Evolutionary conservation across 495 filamentous ascomycete genomes (phyloP).

Genomic region (Penicillium malachiteum): DNA sequence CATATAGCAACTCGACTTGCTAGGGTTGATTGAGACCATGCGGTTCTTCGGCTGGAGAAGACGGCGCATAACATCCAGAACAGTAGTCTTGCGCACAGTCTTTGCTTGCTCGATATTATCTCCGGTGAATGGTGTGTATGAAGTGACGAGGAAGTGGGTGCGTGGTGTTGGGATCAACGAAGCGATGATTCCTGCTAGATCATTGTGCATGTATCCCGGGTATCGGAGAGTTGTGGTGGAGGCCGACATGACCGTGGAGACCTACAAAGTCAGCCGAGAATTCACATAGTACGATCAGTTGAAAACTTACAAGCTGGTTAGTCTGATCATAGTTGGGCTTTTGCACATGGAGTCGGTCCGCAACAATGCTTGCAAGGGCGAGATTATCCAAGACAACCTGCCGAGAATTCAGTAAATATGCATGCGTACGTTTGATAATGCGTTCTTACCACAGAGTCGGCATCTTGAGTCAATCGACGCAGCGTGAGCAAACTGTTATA

Average conservation of each 20-base stretch:
- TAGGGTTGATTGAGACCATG: conserved; percentile 95
- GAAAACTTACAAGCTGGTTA: conserved; percentile 73
- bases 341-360: conserved; percentile 89
- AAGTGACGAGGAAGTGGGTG: conserved; percentile 96
- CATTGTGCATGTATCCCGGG: conserved; percentile 99
- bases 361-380: conserved; percentile 88
- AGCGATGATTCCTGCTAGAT: conserved; percentile 93
- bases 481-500: conserved; percentile 96
- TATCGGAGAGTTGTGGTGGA: conserved; percentile 95
- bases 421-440: neutral
- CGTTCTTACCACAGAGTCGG: conserved; percentile 76
- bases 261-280: conserved; percentile 31
- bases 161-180: conserved; percentile 94
- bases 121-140: conserved; percentile 95
- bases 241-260: conserved; percentile 98
- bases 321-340: conserved; percentile 95
- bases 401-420: conserved; percentile 4
- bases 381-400: conserved; percentile 94
- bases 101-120: conserved; percentile 95
- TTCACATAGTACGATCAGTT: too few relatives aligned
- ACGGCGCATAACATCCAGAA: conserved; percentile 94
- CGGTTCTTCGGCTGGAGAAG: conserved; percentile 96
- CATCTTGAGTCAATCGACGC: conserved; percentile 88
- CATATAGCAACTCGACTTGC: conserved; percentile 97
- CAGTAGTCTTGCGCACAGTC: conserved; percentile 95